Base-by-base conservation (phyloP, 176 grass and related monocot genomes). In the Tillandsia leiboldiana region DNA sequence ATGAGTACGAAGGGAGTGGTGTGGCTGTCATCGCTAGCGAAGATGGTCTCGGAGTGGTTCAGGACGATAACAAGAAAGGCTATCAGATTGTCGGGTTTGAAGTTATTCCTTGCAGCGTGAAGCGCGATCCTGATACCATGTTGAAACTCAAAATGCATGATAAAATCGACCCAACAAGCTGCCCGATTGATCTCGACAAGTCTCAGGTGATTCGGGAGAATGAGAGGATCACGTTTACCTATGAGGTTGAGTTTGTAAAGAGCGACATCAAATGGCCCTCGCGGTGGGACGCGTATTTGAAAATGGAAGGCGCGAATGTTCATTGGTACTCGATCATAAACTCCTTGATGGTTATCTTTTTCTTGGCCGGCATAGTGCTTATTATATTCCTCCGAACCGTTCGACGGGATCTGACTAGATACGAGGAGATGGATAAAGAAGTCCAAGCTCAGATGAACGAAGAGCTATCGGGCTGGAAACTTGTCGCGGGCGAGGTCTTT, bases 321-420 rank as follows among this genome's bases (percentile, higher is more conserved):
- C 89, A 92, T 67, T 92, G 89, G 89, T 92, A 88, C 75, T 92
- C 89, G 0, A 92, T 92, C 52, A 88, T 92, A 85, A 92, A 92
- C 79, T 92, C 89, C 1, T 84, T 92, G 82, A 92, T 88, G 82
- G 89, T 92, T 1, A 75, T 92, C 50, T 86, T 92, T 77, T 92
- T 92, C 89, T 76, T 92, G 52, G 89, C 89, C 2, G 89, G 89
- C 51, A 88, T 92, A 63, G 89, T 92, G 69, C 88, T 92, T 8
- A 78, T 92, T 78, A 88, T 92, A 74, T 92, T 92, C 79, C 69
- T 92, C 67, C 75, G 85, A 63, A 92, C 89, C 50, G 82, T 92
- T 64, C 75, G 89, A 48, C 83, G 85, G 85, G 89, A 92, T 76
- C 75, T 92, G 73, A 85, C 89, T 64, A 71, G 85, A 52, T 88